Conservation (phyloP, 2,329 filamentous ascomycete genomes). For the Fusarium sp. region DNA sequence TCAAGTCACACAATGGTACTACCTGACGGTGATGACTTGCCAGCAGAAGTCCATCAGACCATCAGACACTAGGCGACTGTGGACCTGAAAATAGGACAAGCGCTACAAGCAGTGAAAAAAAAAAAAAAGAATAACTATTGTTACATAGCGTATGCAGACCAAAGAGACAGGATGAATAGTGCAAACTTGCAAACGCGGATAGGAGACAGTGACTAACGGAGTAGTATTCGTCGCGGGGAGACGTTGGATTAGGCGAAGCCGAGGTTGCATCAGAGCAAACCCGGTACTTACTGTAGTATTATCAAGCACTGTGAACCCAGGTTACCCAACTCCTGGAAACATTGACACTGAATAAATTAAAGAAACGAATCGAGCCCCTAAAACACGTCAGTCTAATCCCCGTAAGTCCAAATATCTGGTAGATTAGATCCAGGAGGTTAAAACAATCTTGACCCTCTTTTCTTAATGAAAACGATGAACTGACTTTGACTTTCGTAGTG, state of each 20-base stretch:
- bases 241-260: not conserved
- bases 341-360: not conserved
- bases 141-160: not conserved
- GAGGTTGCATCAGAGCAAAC: not conserved
- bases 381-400: not conserved
- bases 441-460: not conserved
- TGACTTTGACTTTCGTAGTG: not conserved
- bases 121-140: not conserved
- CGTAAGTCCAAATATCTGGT: not conserved
- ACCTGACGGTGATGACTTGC: not conserved
- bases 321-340: not conserved
- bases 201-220: not conserved
- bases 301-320: not conserved
- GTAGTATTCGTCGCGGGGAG: not conserved
- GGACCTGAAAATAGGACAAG: not conserved
- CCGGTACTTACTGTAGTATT: not conserved
- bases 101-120: not conserved
- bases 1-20: not conserved
- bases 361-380: not conserved
- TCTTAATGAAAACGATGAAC: not conserved
- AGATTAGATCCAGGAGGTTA: not conserved
- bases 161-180: not conserved
- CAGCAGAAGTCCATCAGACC: no score
- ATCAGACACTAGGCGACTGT: not conserved
- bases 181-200: not conserved